Conservation (phyloP, 805 yeast genomes). For the Priceomyces haplophilus region DNA sequence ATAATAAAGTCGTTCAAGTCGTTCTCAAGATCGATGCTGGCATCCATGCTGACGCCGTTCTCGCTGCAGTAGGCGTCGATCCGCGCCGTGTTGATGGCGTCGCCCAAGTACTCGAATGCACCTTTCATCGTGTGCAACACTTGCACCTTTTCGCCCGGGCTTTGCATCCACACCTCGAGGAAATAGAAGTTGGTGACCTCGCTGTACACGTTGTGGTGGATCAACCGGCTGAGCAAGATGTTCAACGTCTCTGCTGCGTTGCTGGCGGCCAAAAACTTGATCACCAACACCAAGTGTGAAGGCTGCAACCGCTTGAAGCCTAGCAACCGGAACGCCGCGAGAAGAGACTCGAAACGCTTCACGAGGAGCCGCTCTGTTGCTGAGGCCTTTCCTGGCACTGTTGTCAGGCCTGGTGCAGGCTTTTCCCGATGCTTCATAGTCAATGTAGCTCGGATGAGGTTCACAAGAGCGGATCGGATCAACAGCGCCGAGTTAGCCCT, state of each 20-base stretch:
- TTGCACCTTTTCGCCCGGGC: constrained; percentile 16
- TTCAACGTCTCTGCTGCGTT: constrained; percentile 22
- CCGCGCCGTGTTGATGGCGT: constrained; percentile 19
- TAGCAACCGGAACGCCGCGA: constrained; percentile 23
- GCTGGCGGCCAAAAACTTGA: constrained; percentile 23
- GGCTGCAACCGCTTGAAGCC: constrained; percentile 18
- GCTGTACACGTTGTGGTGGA: constrained; percentile 13
- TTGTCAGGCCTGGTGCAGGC: too few relatives aligned
- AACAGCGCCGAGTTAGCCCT: neutral
- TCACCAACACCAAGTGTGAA: constrained; percentile 20
- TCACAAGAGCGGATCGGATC: constrained; percentile 6
- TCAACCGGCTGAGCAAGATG: constrained; percentile 26
- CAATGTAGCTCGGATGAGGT: constrained; percentile 15
- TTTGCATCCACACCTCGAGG: constrained; percentile 22
- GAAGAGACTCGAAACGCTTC: constrained; percentile 20
- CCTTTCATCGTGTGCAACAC: constrained; percentile 21
- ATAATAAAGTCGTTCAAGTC: neutral
- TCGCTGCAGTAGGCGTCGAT: constrained; percentile 11
- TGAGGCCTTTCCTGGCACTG: too few relatives aligned
- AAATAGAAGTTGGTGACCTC: constrained; percentile 29
- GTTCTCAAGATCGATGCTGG: neutral
- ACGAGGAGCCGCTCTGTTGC: constrained; percentile 1
- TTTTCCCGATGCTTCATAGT: constrained; percentile 3
- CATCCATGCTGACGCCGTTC: neutral
- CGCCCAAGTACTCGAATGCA: constrained; percentile 23